Base-by-base conservation (phyloP, 2,329 filamentous ascomycete genomes). In the Bipolaris cookei region DNA sequence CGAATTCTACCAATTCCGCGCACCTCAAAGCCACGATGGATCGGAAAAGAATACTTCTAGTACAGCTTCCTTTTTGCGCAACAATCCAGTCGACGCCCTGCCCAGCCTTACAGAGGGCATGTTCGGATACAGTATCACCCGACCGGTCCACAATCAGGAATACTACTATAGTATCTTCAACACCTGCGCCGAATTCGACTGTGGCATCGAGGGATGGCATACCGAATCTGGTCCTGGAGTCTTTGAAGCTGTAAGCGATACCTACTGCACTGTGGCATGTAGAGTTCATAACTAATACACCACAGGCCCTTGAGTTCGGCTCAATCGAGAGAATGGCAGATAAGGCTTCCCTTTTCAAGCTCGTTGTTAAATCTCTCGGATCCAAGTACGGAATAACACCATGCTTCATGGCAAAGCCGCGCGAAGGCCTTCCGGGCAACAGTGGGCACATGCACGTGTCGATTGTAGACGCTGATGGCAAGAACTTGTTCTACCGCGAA, bases 321-420 rank as follows among this genome's bases (percentile, higher is more conserved):
- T 91, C 97, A 74, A 90, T 95, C 62, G 86, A 85, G 34, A 84
- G 90, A 64, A 97, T 97, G 91, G 95, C 95, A 1, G 95, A 99
- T 76, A 89, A 90, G 66, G 92, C 93, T 23, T 88, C 88, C 28
- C 81, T 99, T 34, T 99, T 98, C 87, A 99, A 99, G 83, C 91
- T 96, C 68, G 88, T 90, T 18, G 92, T 97, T 64, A 97, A 97
- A 79, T 92, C 91, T 8, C 86, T 97, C 37, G 91, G 91, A 42
- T 90, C 87, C 54, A 90, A 91, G 72, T 91, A 92, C 74, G 92
- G 91, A 65, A 96, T 99, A 72, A 97, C 92, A 0, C 95, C 95
- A 0, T 96, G 91, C 77, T 99, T 99, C 82, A 99, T 99, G 95
- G 95, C 95, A 14, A 99, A 99, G 78, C 95, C 95, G 2, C 88